Evolutionary conservation across 2,329 filamentous ascomycete species (phyloP), one percentile per base, ranked within the genome.

Genomic region (Stemphylium vesicarium): DNA sequence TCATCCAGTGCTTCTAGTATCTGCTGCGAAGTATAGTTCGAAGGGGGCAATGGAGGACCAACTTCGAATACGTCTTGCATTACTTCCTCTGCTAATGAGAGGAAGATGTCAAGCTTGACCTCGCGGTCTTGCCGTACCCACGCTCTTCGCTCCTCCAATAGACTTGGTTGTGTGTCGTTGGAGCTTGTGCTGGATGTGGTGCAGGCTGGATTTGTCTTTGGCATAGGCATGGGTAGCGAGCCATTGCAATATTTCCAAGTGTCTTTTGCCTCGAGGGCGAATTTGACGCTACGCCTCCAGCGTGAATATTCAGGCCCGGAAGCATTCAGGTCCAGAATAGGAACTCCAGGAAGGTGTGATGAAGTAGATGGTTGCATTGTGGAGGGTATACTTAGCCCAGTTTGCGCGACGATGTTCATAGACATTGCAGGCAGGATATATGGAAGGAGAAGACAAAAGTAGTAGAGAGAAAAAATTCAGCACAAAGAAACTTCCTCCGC

Each of bases 31-130:
- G 54, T 72, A 59, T 70, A 59, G 16, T 68, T 64, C 1, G 66
- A 63, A 22, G 73, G 73, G 12, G 72, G 73, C 2, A 74, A 58
- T 22, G 70, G 70, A 26, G 71, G 71, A 7, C 70, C 69, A 33
- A 71, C 69, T 44, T 73, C 67, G 43, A 75, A 71, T 1, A 75
- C 61, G 11, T 75, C 73, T n/a, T 70, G 60, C 62, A 75, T 75
- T 46, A 74, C 72, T 24, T 75, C 72, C 49, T 75, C 71, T 20
- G 66, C 59, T 13, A 75, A 29, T 0, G 73, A 75, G 6, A 75
- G 62, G 59, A 75, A 75, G 9, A 75, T 67, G 50, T 75, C 72
- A 7, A 73, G 59, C 57, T 74, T 75, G 38, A 72, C 70, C 33
- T 74, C 73, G 16, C 73, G 66, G 45, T 75, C 73, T 38, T 70